Conservation (phyloP, 768 basidiomycete genomes). For the Phlebiopsis flavidoalba region DNA sequence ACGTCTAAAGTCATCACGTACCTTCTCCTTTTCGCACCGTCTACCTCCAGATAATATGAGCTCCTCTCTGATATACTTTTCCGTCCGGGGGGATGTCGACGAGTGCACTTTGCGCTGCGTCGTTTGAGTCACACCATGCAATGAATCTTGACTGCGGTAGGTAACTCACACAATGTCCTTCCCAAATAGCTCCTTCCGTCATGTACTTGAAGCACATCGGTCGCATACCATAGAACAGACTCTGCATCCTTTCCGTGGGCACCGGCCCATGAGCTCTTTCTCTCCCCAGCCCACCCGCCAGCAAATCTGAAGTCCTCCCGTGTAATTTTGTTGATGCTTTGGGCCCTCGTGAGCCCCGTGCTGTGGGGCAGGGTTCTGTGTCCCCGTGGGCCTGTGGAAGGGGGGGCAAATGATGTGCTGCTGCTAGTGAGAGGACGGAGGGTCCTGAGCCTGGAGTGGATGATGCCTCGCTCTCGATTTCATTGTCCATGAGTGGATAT, state of each 20-base stretch:
- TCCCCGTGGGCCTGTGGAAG: conserved; percentile 17
- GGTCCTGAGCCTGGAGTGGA: conserved; percentile 13
- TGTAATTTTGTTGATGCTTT: conserved; percentile 49
- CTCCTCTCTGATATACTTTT: conserved; percentile 89
- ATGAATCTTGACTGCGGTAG: neutral
- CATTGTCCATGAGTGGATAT: conserved; percentile 72
- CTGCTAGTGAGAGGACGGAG: neutral
- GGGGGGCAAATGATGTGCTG: neutral
- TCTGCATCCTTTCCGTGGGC: conserved; percentile 41
- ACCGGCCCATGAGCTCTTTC: conserved; percentile 18
- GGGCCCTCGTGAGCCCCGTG: neutral
- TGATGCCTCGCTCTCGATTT: conserved; percentile 45
- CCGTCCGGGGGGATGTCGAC: conserved; percentile 74
- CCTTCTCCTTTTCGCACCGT: conserved; percentile 84
- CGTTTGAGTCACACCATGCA: neutral
- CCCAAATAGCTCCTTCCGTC: conserved; percentile 67
- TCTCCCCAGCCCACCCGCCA: conserved; percentile 57
- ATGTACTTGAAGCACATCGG: conserved; percentile 97
- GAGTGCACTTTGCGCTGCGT: conserved; percentile 60
- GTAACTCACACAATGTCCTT: conserved; percentile 56
- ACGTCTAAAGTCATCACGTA: conserved; percentile 25
- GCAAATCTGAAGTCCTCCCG: conserved; percentile 68
- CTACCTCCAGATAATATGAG: conserved; percentile 92
- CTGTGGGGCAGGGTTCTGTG: conserved; percentile 42
- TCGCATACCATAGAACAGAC: conserved; percentile 77